Conservation (phyloP, 345 rosid genomes). For the Populus alba region DNA sequence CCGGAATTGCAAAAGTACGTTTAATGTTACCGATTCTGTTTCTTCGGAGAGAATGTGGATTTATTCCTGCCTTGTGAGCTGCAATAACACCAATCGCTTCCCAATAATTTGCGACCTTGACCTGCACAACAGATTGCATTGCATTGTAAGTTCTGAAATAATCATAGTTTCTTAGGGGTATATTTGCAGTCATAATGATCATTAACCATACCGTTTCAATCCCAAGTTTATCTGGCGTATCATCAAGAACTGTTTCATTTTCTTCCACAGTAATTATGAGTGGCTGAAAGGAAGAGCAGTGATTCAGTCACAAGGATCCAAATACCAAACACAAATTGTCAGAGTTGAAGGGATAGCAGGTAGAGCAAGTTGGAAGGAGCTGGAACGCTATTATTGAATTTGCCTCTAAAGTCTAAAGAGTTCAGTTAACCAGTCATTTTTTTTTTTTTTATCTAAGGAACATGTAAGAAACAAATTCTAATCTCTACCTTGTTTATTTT, state of each 20-base stretch:
- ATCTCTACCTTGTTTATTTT: constrained; percentile 34
- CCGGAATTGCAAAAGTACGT: constrained; percentile 10
- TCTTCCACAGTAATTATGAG: constrained; percentile 58
- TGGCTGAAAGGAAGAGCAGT: constrained; percentile 27
- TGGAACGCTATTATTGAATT: neutral
- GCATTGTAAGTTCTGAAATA: neutral
- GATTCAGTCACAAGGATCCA: neutral
- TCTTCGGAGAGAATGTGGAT: constrained; percentile 49
- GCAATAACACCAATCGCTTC: constrained; percentile 69
- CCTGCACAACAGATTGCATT: constrained; percentile 36
- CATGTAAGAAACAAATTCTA: neutral
- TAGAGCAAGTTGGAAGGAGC: neutral
- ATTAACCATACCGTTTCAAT: constrained; percentile 46
- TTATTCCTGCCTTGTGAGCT: constrained; percentile 60
- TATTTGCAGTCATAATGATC: neutral
- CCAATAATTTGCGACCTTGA: constrained; percentile 61
- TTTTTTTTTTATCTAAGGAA: neutral
- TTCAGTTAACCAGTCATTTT: neutral
- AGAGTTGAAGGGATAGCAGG: neutral
- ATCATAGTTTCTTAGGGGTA: neutral
- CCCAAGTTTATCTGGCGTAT: constrained; percentile 54
- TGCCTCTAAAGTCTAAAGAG: neutral
- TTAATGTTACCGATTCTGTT: constrained; percentile 38
- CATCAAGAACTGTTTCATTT: constrained; percentile 55
- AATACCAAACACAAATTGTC: constrained; percentile 1